Evolutionary conservation across 345 rosid species (phyloP).

Genomic region (Melaleuca quinquenervia): DNA sequence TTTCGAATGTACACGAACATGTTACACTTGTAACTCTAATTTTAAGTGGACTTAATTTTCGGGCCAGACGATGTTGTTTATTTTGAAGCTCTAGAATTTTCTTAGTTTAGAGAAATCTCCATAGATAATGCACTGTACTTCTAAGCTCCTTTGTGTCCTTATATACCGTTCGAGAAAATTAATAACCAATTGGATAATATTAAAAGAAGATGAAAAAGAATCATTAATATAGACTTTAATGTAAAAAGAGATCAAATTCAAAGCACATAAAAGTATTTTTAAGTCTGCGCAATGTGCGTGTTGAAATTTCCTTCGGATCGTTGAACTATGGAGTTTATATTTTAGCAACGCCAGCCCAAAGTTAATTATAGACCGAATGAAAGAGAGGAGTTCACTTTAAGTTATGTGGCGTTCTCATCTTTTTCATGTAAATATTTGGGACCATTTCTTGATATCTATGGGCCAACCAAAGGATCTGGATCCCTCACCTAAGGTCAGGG

Average conservation of each 20-base stretch:
- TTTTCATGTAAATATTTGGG: neutral
- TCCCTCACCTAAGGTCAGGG: too few species aligned
- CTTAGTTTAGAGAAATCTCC: neutral
- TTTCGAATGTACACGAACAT: too few species aligned
- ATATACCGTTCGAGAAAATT: too few species aligned
- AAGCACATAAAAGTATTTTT: neutral
- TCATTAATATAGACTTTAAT: too few species aligned
- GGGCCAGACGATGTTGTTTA: neutral
- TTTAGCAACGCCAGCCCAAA: neutral
- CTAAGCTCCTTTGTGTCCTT: neutral
- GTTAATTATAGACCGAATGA: neutral
- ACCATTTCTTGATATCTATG: neutral
- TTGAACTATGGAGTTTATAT: too few species aligned
- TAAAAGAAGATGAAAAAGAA: neutral
- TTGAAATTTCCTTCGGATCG: neutral
- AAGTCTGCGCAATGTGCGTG: neutral
- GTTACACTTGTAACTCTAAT: too few species aligned
- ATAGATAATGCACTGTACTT: neutral
- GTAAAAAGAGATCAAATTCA: neutral
- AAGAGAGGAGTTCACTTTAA: neutral
- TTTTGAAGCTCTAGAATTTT: neutral
- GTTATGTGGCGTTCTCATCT: neutral
- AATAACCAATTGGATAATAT: neutral
- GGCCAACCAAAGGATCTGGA: neutral
- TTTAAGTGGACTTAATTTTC: too few species aligned